phyloP scores from a whole-genome alignment of 371 early-diverging fungal species.

The Haplosporangium sp. region DNA sequence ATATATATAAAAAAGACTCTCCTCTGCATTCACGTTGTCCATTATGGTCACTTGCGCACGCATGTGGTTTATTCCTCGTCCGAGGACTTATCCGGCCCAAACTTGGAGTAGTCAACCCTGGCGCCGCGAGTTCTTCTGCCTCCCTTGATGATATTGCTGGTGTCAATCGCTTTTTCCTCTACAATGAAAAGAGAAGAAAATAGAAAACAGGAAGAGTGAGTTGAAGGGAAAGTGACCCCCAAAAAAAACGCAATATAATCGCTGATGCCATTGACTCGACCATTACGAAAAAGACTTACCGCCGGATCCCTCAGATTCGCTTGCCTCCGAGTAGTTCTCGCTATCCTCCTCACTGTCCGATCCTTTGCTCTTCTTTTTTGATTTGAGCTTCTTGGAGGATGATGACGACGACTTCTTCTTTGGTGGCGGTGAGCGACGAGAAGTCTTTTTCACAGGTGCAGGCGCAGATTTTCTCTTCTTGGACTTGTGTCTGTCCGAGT shows the following conservation, averaged over 20 bases:
- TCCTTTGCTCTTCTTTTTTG: slow-evolving; percentile 51
- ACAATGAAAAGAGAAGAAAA: slow-evolving; percentile 1
- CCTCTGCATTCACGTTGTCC: background rate
- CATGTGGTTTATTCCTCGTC: slow-evolving; percentile 57
- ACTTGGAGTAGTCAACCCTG: slow-evolving; percentile 77
- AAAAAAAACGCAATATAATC: background rate
- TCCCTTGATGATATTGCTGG: slow-evolving; percentile 68
- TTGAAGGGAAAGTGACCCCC: background rate
- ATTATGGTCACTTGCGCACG: no score
- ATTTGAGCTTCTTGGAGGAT: slow-evolving; percentile 18
- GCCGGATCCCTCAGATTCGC: slow-evolving; percentile 51
- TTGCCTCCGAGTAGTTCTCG: slow-evolving; percentile 53
- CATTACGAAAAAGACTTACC: slow-evolving; percentile 13
- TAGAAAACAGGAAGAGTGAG: slow-evolving; percentile 2
- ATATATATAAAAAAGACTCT: background rate
- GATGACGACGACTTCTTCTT: slow-evolving; percentile 41
- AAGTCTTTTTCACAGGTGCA: slow-evolving; percentile 22
- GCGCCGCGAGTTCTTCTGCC: slow-evolving; percentile 79
- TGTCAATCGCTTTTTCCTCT: slow-evolving; percentile 72
- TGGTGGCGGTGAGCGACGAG: slow-evolving; percentile 45
- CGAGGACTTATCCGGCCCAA: slow-evolving; percentile 72
- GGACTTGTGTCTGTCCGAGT: slow-evolving; percentile 33
- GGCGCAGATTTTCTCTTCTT: slow-evolving; percentile 24
- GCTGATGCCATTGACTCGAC: background rate
- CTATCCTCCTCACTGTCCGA: slow-evolving; percentile 57